Conservation (phyloP, 345 rosid species). For the Streptanthus diversifolius region DNA sequence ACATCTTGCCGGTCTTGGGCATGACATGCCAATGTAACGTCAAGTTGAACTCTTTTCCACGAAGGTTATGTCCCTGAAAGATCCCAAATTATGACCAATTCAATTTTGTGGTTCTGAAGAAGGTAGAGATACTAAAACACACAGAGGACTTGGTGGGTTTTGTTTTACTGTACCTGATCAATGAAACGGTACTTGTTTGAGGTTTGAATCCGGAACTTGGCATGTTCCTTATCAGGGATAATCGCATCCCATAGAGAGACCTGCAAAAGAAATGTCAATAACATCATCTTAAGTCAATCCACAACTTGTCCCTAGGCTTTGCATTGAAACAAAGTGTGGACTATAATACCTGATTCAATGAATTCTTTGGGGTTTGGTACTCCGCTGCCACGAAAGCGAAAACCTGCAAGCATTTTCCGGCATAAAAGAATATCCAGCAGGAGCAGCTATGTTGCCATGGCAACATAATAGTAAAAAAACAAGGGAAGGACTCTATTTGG, state of each 20-base stretch:
- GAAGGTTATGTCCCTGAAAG: constrained; percentile 74
- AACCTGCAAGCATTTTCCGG: constrained; percentile 46
- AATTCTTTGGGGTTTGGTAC: constrained; percentile 70
- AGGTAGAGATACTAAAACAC: background rate
- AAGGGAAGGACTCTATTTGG: background rate
- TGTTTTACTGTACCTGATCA: constrained; percentile 60
- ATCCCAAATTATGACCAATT: constrained; percentile 2
- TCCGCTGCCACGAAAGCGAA: constrained; percentile 86
- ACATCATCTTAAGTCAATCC: background rate
- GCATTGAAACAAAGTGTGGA: background rate
- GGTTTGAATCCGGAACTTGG: constrained; percentile 68
- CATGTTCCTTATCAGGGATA: constrained; percentile 73
- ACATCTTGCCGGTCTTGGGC: constrained; percentile 96
- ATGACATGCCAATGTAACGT: constrained; percentile 95
- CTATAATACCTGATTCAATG: constrained; percentile 75
- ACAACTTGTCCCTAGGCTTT: background rate
- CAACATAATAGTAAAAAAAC: background rate
- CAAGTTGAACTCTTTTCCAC: constrained; percentile 77
- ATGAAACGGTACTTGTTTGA: constrained; percentile 89
- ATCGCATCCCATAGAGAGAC: constrained; percentile 97
- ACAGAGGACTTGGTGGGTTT: background rate
- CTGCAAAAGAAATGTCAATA: constrained; percentile 33
- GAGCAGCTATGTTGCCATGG: background rate
- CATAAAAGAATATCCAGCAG: background rate
- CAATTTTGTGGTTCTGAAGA: background rate